Evolutionary conservation across 805 yeast genomes (phyloP), one percentile per base, ranked within the genome.

Genomic region (Cyberlindnera bimundalis): DNA sequence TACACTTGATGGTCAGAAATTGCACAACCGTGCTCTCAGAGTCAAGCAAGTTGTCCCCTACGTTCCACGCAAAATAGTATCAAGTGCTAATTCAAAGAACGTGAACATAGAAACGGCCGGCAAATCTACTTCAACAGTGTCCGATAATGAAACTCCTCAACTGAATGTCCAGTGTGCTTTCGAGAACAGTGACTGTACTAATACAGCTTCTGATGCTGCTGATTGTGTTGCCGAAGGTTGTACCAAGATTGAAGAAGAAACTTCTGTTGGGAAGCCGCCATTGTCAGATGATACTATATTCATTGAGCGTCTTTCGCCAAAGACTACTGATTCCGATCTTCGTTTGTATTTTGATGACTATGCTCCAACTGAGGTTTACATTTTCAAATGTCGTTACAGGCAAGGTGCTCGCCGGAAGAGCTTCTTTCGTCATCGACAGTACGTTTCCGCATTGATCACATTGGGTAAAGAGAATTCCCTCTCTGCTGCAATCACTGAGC

Each of bases 1-100:
- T 18, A 71, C 72, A 42, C 73, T 82, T 57, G 73, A 84, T 53
- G 91, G 88, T 34, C 69, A 69, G 51, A 73, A 71, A 31, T 66
- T 82, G 37, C 62, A 67, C 41, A 67, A 66, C 17, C 64, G 79
- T 33, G 56, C 58, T 2, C 47, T 77, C 18, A 56, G 54, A 39
- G 60, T 71, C 16, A 67, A 68, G 47, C 57, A 56, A 7, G 74
- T 72, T 53, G 63, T 64, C 15, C 76, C 78, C 2, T 73, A 64
- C 45, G 47, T 55, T 10, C 74, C 70, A 21, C 48, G 43, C 18
- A 37, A 37, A 6, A 48, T 24, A 13, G 20, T 24, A 5, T 20
- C 20, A 12, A 31, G 31, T 29, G 20, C 29, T 19, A 28, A 27
- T 28, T 18, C 13, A 5, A 29, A 19, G 29, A 15, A 19, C 15